Conservation (phyloP, 2,329 filamentous ascomycete species). For the Pyrenophora teres region DNA sequence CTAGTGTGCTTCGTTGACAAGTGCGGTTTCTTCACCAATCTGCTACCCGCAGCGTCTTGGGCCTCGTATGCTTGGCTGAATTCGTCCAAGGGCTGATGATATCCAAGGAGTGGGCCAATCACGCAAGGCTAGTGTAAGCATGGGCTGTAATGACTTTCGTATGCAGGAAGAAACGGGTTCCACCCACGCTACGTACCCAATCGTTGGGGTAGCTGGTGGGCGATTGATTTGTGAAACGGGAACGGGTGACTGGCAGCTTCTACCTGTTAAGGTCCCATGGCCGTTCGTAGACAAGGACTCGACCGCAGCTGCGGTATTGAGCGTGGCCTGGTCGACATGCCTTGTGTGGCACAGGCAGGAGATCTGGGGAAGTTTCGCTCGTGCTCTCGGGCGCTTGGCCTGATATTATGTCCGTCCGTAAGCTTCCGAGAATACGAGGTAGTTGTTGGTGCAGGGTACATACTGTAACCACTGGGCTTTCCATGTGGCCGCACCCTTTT, state of each 20-base stretch:
- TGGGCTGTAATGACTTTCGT: too few species aligned
- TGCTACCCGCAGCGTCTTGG: not conserved
- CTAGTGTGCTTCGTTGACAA: constrained; percentile 4
- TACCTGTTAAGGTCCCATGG: not conserved
- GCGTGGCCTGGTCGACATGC: not conserved
- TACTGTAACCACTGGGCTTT: too few species aligned
- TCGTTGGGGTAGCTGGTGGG: too few species aligned
- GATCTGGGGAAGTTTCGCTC: not conserved
- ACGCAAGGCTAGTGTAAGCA: not conserved
- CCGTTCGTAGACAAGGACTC: not conserved
- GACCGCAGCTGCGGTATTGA: not conserved
- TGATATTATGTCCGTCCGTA: not conserved
- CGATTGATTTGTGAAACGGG: not conserved
- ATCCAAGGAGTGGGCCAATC: not conserved
- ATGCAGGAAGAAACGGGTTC: too few species aligned
- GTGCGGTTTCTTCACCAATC: constrained; percentile 4
- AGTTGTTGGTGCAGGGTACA: too few species aligned
- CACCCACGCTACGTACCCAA: too few species aligned
- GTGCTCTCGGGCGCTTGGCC: not conserved
- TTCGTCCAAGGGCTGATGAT: not conserved
- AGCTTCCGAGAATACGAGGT: too few species aligned
- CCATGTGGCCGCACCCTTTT: too few species aligned
- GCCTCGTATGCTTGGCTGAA: not conserved
- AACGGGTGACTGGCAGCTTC: not conserved
- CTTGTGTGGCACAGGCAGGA: not conserved